Conservation (phyloP, 768 basidiomycete species). For the Trametes maxima region DNA sequence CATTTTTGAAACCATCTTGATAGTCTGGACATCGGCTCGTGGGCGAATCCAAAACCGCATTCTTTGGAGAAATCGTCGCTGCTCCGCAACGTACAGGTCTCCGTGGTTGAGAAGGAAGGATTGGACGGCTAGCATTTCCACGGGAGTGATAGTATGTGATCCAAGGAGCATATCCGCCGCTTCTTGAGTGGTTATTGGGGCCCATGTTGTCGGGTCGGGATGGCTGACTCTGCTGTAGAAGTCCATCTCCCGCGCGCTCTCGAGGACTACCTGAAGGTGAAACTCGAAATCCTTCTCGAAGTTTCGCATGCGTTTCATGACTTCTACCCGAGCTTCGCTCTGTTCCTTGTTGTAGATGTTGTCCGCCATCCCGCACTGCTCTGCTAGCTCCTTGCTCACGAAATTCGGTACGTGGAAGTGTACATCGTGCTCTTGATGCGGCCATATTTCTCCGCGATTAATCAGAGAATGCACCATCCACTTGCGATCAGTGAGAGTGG, state of each 20-base stretch:
- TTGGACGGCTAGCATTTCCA: conserved; percentile 58
- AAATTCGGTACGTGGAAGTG: conserved; percentile 63
- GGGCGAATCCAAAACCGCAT: conserved; percentile 70
- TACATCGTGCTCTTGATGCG: conserved; percentile 53
- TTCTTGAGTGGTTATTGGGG: conserved; percentile 52
- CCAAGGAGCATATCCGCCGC: conserved; percentile 43
- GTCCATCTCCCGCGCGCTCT: conserved; percentile 28
- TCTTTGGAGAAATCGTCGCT: conserved; percentile 45
- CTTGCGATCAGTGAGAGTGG: not conserved
- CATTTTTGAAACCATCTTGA: conserved; percentile 53
- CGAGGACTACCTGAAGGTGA: conserved; percentile 35
- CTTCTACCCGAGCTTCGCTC: conserved; percentile 62
- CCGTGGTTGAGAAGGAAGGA: conserved; percentile 61
- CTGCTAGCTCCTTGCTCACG: conserved; percentile 46
- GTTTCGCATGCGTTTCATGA: conserved; percentile 59
- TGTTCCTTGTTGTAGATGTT: conserved; percentile 36
- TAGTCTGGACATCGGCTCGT: conserved; percentile 50
- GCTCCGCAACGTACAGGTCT: conserved; percentile 54
- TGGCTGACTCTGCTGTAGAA: conserved; percentile 50
- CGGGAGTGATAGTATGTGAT: conserved; percentile 26
- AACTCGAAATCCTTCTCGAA: conserved; percentile 52
- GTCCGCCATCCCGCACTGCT: conserved; percentile 47
- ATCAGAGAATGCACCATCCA: conserved; percentile 18
- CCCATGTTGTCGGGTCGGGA: conserved; percentile 53
- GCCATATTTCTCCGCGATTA: conserved; percentile 53